Evolutionary conservation across 306 rosid genomes (phyloP).

Genomic region (Albizia julibrissin): DNA sequence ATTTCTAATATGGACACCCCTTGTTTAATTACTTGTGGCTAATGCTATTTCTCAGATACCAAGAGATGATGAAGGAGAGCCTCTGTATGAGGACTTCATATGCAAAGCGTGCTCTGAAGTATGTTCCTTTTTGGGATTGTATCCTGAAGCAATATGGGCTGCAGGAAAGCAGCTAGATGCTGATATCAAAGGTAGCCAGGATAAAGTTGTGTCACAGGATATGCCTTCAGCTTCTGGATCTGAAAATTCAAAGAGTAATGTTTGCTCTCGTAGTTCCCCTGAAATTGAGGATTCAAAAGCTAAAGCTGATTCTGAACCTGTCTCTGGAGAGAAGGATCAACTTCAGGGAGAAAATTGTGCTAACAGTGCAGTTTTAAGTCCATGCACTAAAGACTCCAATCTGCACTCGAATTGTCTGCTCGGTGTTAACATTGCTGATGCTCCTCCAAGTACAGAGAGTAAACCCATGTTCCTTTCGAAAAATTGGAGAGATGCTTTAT

Average conservation of each 20-base stretch:
- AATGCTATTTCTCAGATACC: constrained; percentile 63
- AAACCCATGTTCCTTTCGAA: constrained; percentile 86
- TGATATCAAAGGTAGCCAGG: constrained; percentile 45
- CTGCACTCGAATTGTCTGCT: constrained; percentile 55
- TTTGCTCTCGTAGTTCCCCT: constrained; percentile 33
- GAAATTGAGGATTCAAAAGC: constrained; percentile 31
- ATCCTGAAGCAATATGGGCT: constrained; percentile 63
- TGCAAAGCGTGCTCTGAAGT: constrained; percentile 77
- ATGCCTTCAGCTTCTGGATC: constrained; percentile 48
- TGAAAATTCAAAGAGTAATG: constrained; percentile 42
- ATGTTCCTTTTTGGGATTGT: constrained; percentile 68
- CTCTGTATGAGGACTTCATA: constrained; percentile 80
- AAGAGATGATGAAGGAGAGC: constrained; percentile 95
- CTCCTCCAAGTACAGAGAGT: constrained; percentile 44
- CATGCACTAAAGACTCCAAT: constrained; percentile 32
- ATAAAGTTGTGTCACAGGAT: constrained; percentile 62
- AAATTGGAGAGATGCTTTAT: constrained; percentile 72
- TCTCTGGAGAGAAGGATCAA: constrained; percentile 38
- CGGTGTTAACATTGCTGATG: constrained; percentile 51
- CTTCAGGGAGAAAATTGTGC: constrained; percentile 44
- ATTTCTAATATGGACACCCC: background rate
- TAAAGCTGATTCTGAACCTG: constrained; percentile 45
- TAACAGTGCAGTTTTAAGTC: constrained; percentile 31
- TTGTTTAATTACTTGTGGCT: constrained; percentile 18
- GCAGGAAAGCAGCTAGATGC: constrained; percentile 52